Evolutionary conservation across 2,329 filamentous ascomycete genomes (phyloP).

Genomic region (Calonectria henricotiae): DNA sequence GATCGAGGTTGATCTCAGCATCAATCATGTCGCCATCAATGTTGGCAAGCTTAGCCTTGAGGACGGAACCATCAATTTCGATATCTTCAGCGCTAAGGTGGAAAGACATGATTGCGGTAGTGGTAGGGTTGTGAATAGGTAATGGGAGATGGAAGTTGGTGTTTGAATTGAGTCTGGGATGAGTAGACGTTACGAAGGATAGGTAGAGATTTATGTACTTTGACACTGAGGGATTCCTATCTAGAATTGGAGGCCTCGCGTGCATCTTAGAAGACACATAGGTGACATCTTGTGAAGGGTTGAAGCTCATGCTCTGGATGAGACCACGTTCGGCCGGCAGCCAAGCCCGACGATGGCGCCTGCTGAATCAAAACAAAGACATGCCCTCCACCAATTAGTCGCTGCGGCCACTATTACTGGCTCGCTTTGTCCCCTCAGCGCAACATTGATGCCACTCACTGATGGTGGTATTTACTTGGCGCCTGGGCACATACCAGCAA

Average conservation of each 20-base stretch:
- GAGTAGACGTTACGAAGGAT: not conserved
- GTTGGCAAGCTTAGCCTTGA: constrained; percentile 60
- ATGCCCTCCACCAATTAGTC: not conserved
- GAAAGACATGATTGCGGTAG: constrained; percentile 56
- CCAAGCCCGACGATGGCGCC: constrained; percentile 19
- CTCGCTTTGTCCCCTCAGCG: not conserved
- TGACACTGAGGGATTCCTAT: not conserved
- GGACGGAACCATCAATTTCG: constrained; percentile 66
- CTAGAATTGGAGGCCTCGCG: not conserved
- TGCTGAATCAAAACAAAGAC: constrained; percentile 4
- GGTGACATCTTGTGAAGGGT: not conserved
- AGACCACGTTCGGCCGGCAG: not conserved
- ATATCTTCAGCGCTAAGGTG: constrained; percentile 64
- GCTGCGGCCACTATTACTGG: not conserved
- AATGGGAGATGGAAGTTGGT: not conserved
- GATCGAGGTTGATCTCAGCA: constrained; percentile 65
- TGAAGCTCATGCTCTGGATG: not conserved
- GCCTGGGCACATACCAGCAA: constrained; percentile 19
- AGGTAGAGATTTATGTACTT: constrained; percentile 9
- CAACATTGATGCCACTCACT: not conserved
- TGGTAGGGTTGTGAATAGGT: not conserved
- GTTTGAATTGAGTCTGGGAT: not conserved
- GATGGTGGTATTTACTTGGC: constrained; percentile 3
- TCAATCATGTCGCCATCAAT: constrained; percentile 62
- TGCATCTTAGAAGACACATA: not conserved